Conservation (phyloP, 805 yeast genomes). For the Candida arabinofermentans region DNA sequence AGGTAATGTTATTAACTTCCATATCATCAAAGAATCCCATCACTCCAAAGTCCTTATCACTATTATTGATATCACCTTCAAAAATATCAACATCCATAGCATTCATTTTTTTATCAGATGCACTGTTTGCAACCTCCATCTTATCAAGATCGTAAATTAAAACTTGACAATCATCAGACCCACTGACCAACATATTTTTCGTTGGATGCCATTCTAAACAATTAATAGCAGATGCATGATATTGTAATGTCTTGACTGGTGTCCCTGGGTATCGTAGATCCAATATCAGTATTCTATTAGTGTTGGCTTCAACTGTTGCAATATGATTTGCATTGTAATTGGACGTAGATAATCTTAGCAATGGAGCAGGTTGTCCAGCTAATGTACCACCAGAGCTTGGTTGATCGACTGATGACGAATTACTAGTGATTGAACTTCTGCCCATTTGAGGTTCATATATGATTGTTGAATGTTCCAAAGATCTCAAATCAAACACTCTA, state of each 20-base stretch:
- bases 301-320: constrained; percentile 76
- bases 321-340: constrained; percentile 77
- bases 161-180: constrained; percentile 74
- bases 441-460: constrained; percentile 70
- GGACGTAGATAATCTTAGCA: constrained; percentile 73
- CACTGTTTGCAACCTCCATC: constrained; percentile 8
- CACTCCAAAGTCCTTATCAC: constrained; percentile 22
- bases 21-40: constrained; percentile 55
- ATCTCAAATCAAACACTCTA: constrained; percentile 84
- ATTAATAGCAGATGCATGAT: constrained; percentile 66
- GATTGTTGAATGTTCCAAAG: constrained; percentile 90
- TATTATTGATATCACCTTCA: neutral
- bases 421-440: constrained; percentile 9
- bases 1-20: constrained; percentile 75
- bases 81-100: constrained; percentile 7
- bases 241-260: constrained; percentile 68
- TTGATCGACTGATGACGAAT: too few relatives aligned
- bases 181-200: constrained; percentile 54
- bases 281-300: constrained; percentile 60
- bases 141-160: constrained; percentile 59
- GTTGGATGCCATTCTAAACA: constrained; percentile 82
- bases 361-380: constrained; percentile 52
- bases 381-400: too few relatives aligned
- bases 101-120: constrained; percentile 1
- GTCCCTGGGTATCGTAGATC: constrained; percentile 88